Base-by-base conservation (phyloP, 306 rosid genomes). In the Prunus campanulata region DNA sequence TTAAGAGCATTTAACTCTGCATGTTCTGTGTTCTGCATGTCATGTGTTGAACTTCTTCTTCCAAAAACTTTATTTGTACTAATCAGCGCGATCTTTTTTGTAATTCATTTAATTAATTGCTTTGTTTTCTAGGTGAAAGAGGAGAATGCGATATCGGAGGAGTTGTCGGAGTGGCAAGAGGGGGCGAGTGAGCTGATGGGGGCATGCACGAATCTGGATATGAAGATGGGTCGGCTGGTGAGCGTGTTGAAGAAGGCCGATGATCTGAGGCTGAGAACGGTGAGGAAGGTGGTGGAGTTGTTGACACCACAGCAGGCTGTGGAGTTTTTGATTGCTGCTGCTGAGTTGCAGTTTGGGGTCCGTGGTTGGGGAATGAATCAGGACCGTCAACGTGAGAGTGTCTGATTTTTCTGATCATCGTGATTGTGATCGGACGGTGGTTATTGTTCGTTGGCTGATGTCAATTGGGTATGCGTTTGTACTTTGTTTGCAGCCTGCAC, bases 101-200 rank as follows among this genome's bases (percentile, higher is more conserved):
- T 52, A 25, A 39, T 13, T 60, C 3, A 13, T 27, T 60, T 32
- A 6, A 19, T 66, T 39, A 39, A 6, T 39, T 39, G 44, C 44
- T 39, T 39, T 39, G 8, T 67, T 7, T 4, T 19, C 25, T 5
- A 89, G 97, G 97, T 91, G 84, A 85, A 79, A 70, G 96, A 90
- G 64, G 98, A 94, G 83, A 94, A 94, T 85, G 87, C 83, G 2
- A 86, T 94, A 54, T 85, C 91, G 0, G 96, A 87, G 2, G 94
- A 90, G 82, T 64, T 94, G 12, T 91, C 98, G 62, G 89, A 86
- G 75, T 94, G 98, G 98, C 98, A 91, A 52, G 96, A 94, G 42
- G 77, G 84, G 25, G 94, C 83, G 16, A 81, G 88, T 70, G 94
- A 91, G 61, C 78, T 91, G 71, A n/a, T 88, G 77, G 86, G 69